phyloP scores from a whole-genome alignment of 805 yeast species.

The Sungouiozyma intestinalis region DNA sequence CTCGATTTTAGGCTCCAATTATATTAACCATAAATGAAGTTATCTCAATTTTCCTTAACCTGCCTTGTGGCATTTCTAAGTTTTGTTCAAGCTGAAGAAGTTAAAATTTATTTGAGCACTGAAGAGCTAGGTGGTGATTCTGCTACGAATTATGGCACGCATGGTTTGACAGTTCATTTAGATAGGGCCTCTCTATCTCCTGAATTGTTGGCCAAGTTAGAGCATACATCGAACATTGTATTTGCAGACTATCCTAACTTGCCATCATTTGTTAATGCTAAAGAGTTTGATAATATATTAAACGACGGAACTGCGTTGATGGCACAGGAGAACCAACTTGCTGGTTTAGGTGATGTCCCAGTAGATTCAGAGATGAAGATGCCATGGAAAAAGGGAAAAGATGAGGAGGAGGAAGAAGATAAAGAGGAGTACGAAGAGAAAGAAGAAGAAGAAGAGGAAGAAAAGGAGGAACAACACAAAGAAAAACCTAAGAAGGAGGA shows the following conservation, averaged over 20 bases:
- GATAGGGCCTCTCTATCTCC: slow-evolving; percentile 14
- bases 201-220: slow-evolving; percentile 13
- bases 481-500: not conserved
- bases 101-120: slow-evolving; percentile 9
- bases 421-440: slow-evolving; percentile 1
- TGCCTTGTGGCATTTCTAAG: not conserved
- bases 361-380: not conserved
- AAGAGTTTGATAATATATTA: slow-evolving; percentile 11
- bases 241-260: slow-evolving; percentile 20
- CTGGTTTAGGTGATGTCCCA: not conserved
- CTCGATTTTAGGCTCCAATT: no score
- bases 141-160: slow-evolving; percentile 4
- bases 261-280: slow-evolving; percentile 20
- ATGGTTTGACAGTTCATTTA: slow-evolving; percentile 9
- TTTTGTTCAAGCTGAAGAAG: slow-evolving; percentile 4
- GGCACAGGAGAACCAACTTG: not conserved
- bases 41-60: not conserved
- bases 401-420: not conserved
- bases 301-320: not conserved
- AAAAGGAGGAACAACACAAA: not conserved
- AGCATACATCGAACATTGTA: slow-evolving; percentile 17
- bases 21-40: not conserved
- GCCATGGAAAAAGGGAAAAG: not conserved
- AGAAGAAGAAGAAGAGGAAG: not conserved
- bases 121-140: slow-evolving; percentile 17